Percentiles rank a stretch among this genome's conserved stretches.
Evolutionary conservation across 805 yeast species (phyloP).

Genomic region (Kazachstania bromeliacearum): DNA sequence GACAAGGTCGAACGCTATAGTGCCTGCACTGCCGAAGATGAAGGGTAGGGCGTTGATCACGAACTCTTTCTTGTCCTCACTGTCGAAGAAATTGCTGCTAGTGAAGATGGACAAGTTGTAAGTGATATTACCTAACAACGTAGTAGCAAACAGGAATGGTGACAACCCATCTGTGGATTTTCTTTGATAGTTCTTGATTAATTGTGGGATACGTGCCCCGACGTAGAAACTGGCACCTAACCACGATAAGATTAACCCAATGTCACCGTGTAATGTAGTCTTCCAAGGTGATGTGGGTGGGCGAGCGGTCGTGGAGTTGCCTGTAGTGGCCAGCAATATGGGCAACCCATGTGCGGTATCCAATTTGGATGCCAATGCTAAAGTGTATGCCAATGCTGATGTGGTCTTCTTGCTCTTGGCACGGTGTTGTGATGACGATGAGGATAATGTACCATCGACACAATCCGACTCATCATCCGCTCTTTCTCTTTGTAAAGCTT

Average conservation of each 20-base stretch:
- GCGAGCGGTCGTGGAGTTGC: neutral
- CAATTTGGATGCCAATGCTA: constrained; percentile 5
- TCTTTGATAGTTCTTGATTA: constrained; percentile 62
- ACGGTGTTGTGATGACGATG: neutral
- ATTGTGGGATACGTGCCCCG: constrained; percentile 75
- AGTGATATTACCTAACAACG: constrained; percentile 66
- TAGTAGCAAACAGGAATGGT: constrained; percentile 68
- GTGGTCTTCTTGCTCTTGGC: neutral
- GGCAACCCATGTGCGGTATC: neutral
- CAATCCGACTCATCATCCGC: neutral
- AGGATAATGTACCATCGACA: neutral
- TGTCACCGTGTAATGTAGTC: constrained; percentile 1
- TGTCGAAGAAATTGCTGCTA: constrained; percentile 42
- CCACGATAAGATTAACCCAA: constrained; percentile 62
- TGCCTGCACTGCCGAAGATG: constrained; percentile 77
- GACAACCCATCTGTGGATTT: constrained; percentile 85
- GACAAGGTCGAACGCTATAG: constrained; percentile 63
- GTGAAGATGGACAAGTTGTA: constrained; percentile 69
- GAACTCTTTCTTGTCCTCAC: constrained; percentile 37
- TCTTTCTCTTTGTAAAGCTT: neutral
- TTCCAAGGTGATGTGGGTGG: neutral
- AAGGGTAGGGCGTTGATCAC: constrained; percentile 68
- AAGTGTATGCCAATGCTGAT: constrained; percentile 3
- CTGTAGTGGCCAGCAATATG: neutral
- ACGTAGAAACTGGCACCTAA: constrained; percentile 66